Base-by-base conservation (phyloP, 2,329 filamentous ascomycete genomes). In the Stromatinia cepivora region DNA sequence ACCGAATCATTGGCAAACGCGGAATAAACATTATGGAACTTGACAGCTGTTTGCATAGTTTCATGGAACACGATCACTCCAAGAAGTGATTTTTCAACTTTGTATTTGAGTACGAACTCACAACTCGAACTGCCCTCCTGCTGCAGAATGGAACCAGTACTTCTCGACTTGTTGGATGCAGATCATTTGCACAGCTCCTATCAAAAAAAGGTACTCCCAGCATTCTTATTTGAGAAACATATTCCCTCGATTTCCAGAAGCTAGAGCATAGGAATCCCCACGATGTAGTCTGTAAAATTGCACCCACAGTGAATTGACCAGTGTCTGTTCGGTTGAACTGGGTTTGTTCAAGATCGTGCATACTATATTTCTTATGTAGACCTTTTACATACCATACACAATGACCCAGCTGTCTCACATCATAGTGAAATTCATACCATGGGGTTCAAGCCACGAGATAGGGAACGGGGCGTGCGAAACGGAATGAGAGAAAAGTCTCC, bases 331-430 rank as follows among this genome's bases (percentile, higher is more conserved):
- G n/a, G 13, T 6, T 13, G 5, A 22, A 46, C 1, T 28, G n/a
- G 4, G 45, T 36, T 20, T 28, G 20, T 7, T 20, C 13, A 62
- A n/a, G 4, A 5, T n/a, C 2, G 20, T 4, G 11, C 39, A 20
- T 62, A 31, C 75, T 76, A 68, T 82, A 84, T 71, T 75, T 73
- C 57, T 80, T 72, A 72, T 84, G 82, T 73, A 84, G 75, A 63
- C 80, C 76, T 61, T 77, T 74, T 36, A 83, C 80, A 67, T 82
- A 78, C 72, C 78, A 81, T 20, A 76, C 80, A 69, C 82, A 83
- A 72, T 81, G 76, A 8, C 22, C 34, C 1, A 81, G 82, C 9
- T 79, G 75, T 48, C 81, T 69, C 25, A 82, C 76, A 69, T 84
- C 81, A 67, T 82, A 82, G 73, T 82, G 84, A 10, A 70, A 65